phyloP scores from a whole-genome alignment of 352 stramenopile species.

The Pythium coloratum region DNA sequence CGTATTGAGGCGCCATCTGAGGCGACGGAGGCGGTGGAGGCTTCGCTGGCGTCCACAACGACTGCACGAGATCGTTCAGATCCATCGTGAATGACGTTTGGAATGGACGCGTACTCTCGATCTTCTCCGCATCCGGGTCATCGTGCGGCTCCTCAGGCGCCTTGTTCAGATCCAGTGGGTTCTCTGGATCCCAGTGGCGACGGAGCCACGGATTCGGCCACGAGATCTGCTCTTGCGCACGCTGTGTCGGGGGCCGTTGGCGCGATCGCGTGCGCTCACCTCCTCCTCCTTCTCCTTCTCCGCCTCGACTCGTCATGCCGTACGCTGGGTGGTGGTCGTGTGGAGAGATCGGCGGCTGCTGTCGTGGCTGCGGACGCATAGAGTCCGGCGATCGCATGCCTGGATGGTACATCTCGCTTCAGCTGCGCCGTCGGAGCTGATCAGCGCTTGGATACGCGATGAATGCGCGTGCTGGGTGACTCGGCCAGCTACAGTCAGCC shows the following conservation, averaged over 20 bases:
- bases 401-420: neutral
- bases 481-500: too few relatives aligned
- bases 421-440: neutral
- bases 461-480: too few relatives aligned
- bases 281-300: neutral
- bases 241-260: neutral
- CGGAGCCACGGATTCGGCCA: slow-evolving; percentile 31
- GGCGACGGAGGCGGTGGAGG: neutral
- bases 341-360: slow-evolving; percentile 14
- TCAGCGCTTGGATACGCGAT: too few relatives aligned
- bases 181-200: slow-evolving; percentile 19
- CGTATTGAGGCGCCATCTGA: neutral
- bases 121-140: neutral
- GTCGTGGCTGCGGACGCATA: slow-evolving; percentile 6
- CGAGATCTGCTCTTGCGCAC: slow-evolving; percentile 6
- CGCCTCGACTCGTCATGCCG: slow-evolving; percentile 1
- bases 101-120: slow-evolving; percentile 14
- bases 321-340: neutral
- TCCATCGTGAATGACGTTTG: slow-evolving; percentile 25
- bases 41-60: slow-evolving; percentile 27
- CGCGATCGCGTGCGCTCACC: neutral
- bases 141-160: slow-evolving; percentile 2
- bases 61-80: slow-evolving; percentile 27
- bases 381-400: slow-evolving; percentile 10
- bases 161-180: slow-evolving; percentile 31